Conservation (phyloP, 192 early-diverging fungal species). For the Entomortierella lignicola region DNA sequence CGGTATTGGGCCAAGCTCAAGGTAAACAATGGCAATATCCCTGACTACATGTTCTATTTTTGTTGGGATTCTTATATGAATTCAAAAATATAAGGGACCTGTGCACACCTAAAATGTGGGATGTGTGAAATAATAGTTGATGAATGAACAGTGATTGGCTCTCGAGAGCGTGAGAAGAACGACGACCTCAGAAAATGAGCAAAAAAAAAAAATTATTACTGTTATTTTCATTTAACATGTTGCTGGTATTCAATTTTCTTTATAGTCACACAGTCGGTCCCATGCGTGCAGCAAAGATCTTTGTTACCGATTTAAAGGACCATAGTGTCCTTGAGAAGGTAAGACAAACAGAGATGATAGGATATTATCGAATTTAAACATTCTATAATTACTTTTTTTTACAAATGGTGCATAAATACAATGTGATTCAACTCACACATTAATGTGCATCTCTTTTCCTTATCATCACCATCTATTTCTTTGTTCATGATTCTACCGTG, state of each 20-base stretch:
- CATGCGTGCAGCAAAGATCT: slow-evolving; percentile 96
- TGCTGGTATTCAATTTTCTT: background rate
- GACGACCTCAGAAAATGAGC: no score
- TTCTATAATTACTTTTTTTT: no score
- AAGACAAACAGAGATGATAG: slow-evolving; percentile 11
- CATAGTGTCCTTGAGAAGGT: slow-evolving; percentile 73
- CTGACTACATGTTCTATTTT: background rate
- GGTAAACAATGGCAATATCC: slow-evolving; percentile 22
- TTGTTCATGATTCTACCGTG: slow-evolving; percentile 19
- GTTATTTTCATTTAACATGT: no score
- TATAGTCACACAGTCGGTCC: slow-evolving; percentile 91
- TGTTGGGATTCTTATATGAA: background rate
- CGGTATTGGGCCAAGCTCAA: slow-evolving; percentile 93
- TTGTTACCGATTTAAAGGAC: slow-evolving; percentile 85
- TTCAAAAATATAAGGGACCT: background rate
- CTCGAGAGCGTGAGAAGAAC: slow-evolving; percentile 1
- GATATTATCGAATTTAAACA: no score
- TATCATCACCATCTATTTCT: background rate
- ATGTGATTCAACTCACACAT: slow-evolving; percentile 55
- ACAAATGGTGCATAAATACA: slow-evolving; percentile 7
- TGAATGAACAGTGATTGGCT: background rate
- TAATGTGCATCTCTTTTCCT: slow-evolving; percentile 1
- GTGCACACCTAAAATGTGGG: background rate
- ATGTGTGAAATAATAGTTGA: background rate
- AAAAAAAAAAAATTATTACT: no score